Evolutionary conservation across 352 stramenopile genomes (phyloP).

Genomic region (Globisporangium canariense): DNA sequence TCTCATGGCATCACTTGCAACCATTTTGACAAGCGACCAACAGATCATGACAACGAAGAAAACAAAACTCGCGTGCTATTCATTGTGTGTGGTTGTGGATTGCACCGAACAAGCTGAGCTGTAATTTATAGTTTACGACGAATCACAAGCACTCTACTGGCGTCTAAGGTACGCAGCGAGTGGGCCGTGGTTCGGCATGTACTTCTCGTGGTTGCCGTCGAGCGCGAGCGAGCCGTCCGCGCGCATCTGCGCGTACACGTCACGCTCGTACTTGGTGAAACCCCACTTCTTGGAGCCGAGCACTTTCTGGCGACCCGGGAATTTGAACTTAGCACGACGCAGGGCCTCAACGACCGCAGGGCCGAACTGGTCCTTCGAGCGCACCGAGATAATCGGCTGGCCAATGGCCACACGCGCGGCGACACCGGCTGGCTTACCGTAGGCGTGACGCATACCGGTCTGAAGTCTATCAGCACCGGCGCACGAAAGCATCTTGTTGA

Average conservation of each 20-base stretch:
- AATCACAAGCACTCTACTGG: slow-evolving; percentile 10
- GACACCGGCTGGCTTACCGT: slow-evolving; percentile 98
- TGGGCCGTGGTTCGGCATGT: slow-evolving; percentile 86
- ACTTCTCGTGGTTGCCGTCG: slow-evolving; percentile 99
- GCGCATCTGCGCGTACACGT: slow-evolving; percentile 97
- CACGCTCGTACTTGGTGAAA: slow-evolving; percentile 98
- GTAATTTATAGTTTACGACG: slow-evolving; percentile 18
- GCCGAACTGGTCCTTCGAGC: slow-evolving; percentile 95
- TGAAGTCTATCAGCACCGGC: slow-evolving; percentile 98
- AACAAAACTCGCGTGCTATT: slow-evolving; percentile 3
- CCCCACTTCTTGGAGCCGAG: slow-evolving; percentile 99
- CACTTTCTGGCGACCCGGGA: slow-evolving; percentile 99
- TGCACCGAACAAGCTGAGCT: slow-evolving; percentile 13
- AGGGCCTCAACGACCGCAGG: slow-evolving; percentile 96
- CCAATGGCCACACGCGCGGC: slow-evolving; percentile 98
- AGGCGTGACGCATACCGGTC: slow-evolving; percentile 99
- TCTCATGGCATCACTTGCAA: background rate
- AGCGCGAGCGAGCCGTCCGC: slow-evolving; percentile 91
- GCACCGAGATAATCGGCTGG: slow-evolving; percentile 97
- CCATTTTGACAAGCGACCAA: background rate
- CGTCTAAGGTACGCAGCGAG: slow-evolving; percentile 45
- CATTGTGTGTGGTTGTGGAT: slow-evolving; percentile 8
- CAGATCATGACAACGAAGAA: background rate
- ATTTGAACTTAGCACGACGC: slow-evolving; percentile 99
- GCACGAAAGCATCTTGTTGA: slow-evolving; percentile 99